These are phyloP conservation scores for Colletotrichum sp. DNA, from an alignment of 2,329 filamentous ascomycete species.

Conservation along the genomic window DNA sequence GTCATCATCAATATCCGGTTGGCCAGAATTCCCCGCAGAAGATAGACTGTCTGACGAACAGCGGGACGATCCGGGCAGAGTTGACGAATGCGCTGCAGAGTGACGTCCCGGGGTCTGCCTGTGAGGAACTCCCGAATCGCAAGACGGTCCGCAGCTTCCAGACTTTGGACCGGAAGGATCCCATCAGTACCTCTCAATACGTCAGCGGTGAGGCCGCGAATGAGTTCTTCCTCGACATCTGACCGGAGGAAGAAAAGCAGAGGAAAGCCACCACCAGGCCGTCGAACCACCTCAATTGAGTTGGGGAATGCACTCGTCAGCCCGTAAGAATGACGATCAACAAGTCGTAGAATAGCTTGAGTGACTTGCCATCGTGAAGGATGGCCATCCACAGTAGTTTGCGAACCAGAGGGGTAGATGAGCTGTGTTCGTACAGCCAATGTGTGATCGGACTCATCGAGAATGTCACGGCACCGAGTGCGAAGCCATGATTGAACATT, in stretches of 20 bases:
- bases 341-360: conserved; percentile 44
- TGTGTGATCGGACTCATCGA: conserved; percentile 69
- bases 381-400: conserved; percentile 55
- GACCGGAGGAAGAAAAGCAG: conserved; percentile 59
- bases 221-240: conserved; percentile 50
- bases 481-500: conserved; percentile 56
- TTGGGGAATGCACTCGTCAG: conserved; percentile 42
- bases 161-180: conserved; percentile 34
- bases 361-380: conserved; percentile 56
- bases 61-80: conserved; percentile 36
- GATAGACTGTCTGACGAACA: conserved; percentile 44
- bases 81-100: conserved; percentile 26
- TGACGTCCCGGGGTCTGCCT: conserved; percentile 23
- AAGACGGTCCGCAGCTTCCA: conserved; percentile 32
- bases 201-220: conserved; percentile 42
- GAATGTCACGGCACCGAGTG: conserved; percentile 57
- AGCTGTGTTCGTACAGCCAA: conserved; percentile 59
- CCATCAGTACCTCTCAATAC: conserved; percentile 35
- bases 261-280: conserved; percentile 50
- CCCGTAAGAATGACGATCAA: conserved; percentile 38
- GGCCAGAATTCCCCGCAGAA: conserved; percentile 68
- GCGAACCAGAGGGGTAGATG: conserved; percentile 59
- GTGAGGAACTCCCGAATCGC: conserved; percentile 28
- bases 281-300: conserved; percentile 52
- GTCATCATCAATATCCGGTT: conserved; percentile 64